Conservation (phyloP, 2,329 filamentous ascomycete species). For the Hypoxylon sp. region DNA sequence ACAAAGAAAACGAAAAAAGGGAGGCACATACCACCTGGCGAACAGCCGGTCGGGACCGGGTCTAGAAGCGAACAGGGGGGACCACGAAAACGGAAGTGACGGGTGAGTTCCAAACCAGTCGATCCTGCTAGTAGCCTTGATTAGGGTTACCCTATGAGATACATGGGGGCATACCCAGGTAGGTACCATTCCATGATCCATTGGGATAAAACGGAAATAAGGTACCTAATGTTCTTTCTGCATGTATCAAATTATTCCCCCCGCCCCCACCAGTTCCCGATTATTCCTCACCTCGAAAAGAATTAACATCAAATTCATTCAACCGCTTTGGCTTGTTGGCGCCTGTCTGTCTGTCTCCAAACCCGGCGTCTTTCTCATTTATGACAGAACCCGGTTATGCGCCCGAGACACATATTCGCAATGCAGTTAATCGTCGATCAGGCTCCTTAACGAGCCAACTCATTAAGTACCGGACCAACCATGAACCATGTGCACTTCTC, state of each 20-base stretch:
- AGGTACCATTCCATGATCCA: too few relatives aligned
- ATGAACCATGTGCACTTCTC: slow-evolving; percentile 24
- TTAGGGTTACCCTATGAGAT: slow-evolving; percentile 2
- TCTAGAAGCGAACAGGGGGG: slow-evolving; percentile 31
- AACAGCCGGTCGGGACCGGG: slow-evolving; percentile 33
- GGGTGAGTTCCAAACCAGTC: slow-evolving; percentile 43
- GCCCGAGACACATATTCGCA: slow-evolving; percentile 15
- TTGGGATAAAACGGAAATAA: neutral
- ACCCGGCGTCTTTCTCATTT: slow-evolving; percentile 38
- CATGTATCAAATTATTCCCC: slow-evolving; percentile 14
- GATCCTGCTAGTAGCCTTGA: slow-evolving; percentile 20
- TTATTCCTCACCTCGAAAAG: slow-evolving; percentile 1
- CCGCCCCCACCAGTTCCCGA: slow-evolving; percentile 34
- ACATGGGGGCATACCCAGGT: neutral
- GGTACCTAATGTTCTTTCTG: neutral
- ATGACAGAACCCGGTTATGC: slow-evolving; percentile 39
- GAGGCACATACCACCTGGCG: slow-evolving; percentile 21
- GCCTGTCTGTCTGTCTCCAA: slow-evolving; percentile 35
- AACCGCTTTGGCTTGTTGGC: slow-evolving; percentile 29
- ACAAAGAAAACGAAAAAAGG: slow-evolving; percentile 6
- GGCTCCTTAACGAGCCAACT: slow-evolving; percentile 31
- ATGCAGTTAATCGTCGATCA: slow-evolving; percentile 45
- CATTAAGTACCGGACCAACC: slow-evolving; percentile 25
- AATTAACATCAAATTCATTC: slow-evolving; percentile 3
- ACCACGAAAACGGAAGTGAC: slow-evolving; percentile 34